A percentile compares a stretch with the other conserved stretches of the same genome.
phyloP scores from a whole-genome alignment of 2,329 filamentous ascomycete genomes.

The Penicillium sp. region DNA sequence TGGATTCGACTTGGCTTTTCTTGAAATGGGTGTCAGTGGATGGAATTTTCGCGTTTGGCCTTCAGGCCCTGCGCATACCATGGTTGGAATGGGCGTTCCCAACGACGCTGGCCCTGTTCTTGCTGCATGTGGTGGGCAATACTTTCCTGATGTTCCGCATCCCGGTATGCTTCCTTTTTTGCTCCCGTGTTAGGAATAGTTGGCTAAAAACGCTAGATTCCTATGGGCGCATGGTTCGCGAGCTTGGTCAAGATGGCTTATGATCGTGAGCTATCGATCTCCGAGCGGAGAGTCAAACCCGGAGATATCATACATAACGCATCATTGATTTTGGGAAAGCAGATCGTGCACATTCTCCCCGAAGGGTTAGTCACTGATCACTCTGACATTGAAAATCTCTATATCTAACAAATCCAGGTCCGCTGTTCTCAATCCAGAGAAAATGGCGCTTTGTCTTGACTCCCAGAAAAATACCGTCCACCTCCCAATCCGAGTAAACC shows the following conservation, averaged over 20 bases:
- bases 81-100: conserved; percentile 90
- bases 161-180: conserved; percentile 53
- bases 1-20: conserved; percentile 84
- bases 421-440: conserved; percentile 79
- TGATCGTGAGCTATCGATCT: conserved; percentile 87
- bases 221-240: conserved; percentile 69
- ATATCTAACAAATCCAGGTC: conserved; percentile 54
- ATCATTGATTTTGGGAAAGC: conserved; percentile 89
- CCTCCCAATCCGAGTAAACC: conserved; percentile 88
- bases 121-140: conserved; percentile 69
- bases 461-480: conserved; percentile 58
- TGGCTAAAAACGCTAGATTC: conserved; percentile 53
- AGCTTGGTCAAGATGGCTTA: conserved; percentile 77
- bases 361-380: conserved; percentile 63
- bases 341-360: conserved; percentile 95
- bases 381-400: not conserved
- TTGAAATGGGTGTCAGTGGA: conserved; percentile 92
- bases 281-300: conserved; percentile 88
- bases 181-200: not conserved
- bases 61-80: conserved; percentile 86
- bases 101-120: conserved; percentile 67
- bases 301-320: conserved; percentile 85
- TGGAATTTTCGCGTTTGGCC: conserved; percentile 77
- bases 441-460: conserved; percentile 76
- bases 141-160: conserved; percentile 92